These are phyloP conservation scores for Lentinula sp. DNA, from an alignment of 768 basidiomycete species.

Conservation along the genomic window DNA sequence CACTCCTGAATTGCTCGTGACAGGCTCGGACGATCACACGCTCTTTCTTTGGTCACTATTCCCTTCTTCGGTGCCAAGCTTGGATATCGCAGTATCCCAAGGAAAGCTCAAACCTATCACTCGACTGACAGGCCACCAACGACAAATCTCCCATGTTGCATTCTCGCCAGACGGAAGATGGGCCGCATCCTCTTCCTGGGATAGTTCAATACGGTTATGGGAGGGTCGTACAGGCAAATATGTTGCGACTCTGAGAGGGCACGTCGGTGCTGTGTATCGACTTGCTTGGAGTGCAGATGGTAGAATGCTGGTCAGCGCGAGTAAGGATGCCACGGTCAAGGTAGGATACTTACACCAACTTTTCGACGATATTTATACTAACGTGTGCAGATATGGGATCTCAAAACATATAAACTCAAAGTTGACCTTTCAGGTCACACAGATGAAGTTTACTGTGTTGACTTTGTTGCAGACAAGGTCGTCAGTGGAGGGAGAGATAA, in stretches of 20 bases:
- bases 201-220: slow-evolving; percentile 89
- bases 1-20: slow-evolving; percentile 81
- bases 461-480: slow-evolving; percentile 98
- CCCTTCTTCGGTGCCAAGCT: slow-evolving; percentile 32
- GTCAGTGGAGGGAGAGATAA: slow-evolving; percentile 94
- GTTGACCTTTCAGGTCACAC: slow-evolving; percentile 93
- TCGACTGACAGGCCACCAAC: slow-evolving; percentile 89
- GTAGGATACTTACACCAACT: slow-evolving; percentile 27
- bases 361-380: no score
- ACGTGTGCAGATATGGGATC: slow-evolving; percentile 77
- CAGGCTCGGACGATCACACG: slow-evolving; percentile 97
- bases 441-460: slow-evolving; percentile 98
- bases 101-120: slow-evolving; percentile 65
- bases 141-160: slow-evolving; percentile 88
- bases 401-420: slow-evolving; percentile 94
- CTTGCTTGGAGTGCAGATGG: slow-evolving; percentile 95
- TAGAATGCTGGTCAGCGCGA: slow-evolving; percentile 86
- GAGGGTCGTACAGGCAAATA: slow-evolving; percentile 83
- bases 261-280: slow-evolving; percentile 91
- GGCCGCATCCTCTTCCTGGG: slow-evolving; percentile 90
- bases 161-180: slow-evolving; percentile 93
- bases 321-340: slow-evolving; percentile 95
- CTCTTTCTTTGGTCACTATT: slow-evolving; percentile 93
- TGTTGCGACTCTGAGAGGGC: slow-evolving; percentile 84
- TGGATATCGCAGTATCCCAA: slow-evolving; percentile 19